Evolutionary conservation across 192 early-diverging fungal species (phyloP).

Genomic region (Dimargaris cristalligena): DNA sequence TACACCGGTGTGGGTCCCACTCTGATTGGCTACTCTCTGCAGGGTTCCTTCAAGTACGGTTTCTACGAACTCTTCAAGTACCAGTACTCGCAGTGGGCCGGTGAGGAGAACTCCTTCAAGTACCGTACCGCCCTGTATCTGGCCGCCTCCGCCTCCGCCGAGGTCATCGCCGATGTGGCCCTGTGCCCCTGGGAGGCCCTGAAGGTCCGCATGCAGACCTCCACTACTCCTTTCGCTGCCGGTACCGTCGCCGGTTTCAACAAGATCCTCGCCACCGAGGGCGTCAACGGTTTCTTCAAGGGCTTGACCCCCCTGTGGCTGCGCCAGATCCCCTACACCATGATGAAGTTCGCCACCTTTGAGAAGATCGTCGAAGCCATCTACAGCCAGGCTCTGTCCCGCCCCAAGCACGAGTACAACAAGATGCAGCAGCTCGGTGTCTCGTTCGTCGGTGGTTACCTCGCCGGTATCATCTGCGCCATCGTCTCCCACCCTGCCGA

Average conservation of each 20-base stretch:
- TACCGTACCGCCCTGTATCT: slow-evolving; percentile 59
- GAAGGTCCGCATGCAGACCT: slow-evolving; percentile 77
- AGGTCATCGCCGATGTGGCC: slow-evolving; percentile 65
- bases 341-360: slow-evolving; percentile 73
- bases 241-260: slow-evolving; percentile 42
- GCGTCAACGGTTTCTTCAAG: slow-evolving; percentile 50
- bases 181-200: slow-evolving; percentile 76
- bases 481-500: slow-evolving; percentile 85
- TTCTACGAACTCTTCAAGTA: slow-evolving; percentile 85
- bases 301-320: slow-evolving; percentile 60
- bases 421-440: slow-evolving; percentile 58
- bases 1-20: slow-evolving; percentile 67
- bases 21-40: slow-evolving; percentile 64
- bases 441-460: slow-evolving; percentile 70
- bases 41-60: slow-evolving; percentile 80
- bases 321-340: slow-evolving; percentile 73
- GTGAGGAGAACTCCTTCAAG: slow-evolving; percentile 52
- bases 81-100: slow-evolving; percentile 37
- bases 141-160: slow-evolving; percentile 57
- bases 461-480: slow-evolving; percentile 76
- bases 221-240: slow-evolving; percentile 53
- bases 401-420: slow-evolving; percentile 52
- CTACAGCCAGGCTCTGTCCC: slow-evolving; percentile 39
- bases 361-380: slow-evolving; percentile 56
- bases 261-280: slow-evolving; percentile 39